These are phyloP conservation scores for Podaxis sp. DNA, from an alignment of 768 basidiomycete species.

Conservation along the genomic window DNA sequence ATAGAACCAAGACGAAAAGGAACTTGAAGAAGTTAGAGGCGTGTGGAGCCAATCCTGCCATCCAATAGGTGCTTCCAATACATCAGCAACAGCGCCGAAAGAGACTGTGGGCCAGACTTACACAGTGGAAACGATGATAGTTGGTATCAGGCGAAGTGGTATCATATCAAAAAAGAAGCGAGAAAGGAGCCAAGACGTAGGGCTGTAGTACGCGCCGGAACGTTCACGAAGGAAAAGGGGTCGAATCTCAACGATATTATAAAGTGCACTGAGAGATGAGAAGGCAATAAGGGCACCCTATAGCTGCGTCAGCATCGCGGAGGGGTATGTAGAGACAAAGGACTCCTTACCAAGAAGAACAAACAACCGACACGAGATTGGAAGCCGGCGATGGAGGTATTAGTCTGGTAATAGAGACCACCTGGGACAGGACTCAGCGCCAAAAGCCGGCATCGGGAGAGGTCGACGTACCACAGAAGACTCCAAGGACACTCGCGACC, in stretches of 20 bases:
- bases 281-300: conserved; percentile 91
- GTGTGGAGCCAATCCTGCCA: conserved; percentile 83
- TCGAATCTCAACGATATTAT: conserved; percentile 82
- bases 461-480: conserved; percentile 68
- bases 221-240: conserved; percentile 90
- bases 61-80: conserved; percentile 78
- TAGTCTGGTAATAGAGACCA: conserved; percentile 83
- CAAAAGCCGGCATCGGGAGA: not conserved
- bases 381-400: conserved; percentile 84
- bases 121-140: conserved; percentile 84
- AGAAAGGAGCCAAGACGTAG: conserved; percentile 88
- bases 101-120: conserved; percentile 32
- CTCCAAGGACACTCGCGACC: conserved; percentile 71
- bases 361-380: conserved; percentile 91
- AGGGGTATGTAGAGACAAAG: not conserved
- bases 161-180: conserved; percentile 87
- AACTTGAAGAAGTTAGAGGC: conserved; percentile 93
- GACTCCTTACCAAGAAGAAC: conserved; percentile 76
- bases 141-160: conserved; percentile 86
- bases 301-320: conserved; percentile 10
- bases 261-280: conserved; percentile 84
- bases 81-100: not conserved
- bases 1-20: conserved; percentile 84
- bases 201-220: conserved; percentile 83
- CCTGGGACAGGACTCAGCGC: conserved; percentile 37